Evolutionary conservation across 2,329 filamentous ascomycete species (phyloP).

Genomic region (Cladophialophora yegresii): DNA sequence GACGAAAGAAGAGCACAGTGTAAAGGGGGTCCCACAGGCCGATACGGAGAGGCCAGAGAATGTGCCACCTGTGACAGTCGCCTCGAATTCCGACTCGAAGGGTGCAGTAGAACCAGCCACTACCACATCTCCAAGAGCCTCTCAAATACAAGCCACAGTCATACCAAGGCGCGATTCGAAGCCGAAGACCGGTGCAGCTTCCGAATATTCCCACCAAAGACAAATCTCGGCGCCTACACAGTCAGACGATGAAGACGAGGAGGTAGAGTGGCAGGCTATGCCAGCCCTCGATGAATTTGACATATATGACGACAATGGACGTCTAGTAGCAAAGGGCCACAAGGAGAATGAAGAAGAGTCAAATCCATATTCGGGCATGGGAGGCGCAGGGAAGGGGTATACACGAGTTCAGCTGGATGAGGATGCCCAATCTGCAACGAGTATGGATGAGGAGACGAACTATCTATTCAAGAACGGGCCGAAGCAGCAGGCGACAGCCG

Average conservation of each 20-base stretch:
- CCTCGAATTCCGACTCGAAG: conserved; percentile 34
- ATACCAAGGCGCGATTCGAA: conserved; percentile 42
- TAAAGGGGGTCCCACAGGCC: neutral
- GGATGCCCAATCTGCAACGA: conserved; percentile 88
- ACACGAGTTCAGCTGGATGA: conserved; percentile 94
- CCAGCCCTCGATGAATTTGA: conserved; percentile 89
- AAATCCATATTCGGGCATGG: conserved; percentile 67
- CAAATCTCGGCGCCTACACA: conserved; percentile 60
- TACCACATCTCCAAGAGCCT: conserved; percentile 8
- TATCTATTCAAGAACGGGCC: conserved; percentile 83
- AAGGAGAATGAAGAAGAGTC: conserved; percentile 65
- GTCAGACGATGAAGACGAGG: conserved; percentile 53
- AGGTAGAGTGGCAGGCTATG: conserved; percentile 86
- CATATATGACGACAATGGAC: conserved; percentile 92
- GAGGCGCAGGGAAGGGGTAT: conserved; percentile 85
- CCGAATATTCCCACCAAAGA: conserved; percentile 91
- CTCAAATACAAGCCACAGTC: conserved; percentile 34
- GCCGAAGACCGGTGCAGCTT: conserved; percentile 53
- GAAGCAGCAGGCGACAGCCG: conserved; percentile 56
- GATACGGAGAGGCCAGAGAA: neutral
- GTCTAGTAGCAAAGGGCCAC: conserved; percentile 78
- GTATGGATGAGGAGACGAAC: conserved; percentile 94
- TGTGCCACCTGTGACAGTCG: neutral
- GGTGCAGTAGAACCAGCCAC: conserved; percentile 7
- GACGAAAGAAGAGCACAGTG: neutral